A percentile compares a stretch with the other conserved stretches of the same genome.
Conservation (phyloP, 345 rosid genomes). For the Rhodamnia rubescens region DNA sequence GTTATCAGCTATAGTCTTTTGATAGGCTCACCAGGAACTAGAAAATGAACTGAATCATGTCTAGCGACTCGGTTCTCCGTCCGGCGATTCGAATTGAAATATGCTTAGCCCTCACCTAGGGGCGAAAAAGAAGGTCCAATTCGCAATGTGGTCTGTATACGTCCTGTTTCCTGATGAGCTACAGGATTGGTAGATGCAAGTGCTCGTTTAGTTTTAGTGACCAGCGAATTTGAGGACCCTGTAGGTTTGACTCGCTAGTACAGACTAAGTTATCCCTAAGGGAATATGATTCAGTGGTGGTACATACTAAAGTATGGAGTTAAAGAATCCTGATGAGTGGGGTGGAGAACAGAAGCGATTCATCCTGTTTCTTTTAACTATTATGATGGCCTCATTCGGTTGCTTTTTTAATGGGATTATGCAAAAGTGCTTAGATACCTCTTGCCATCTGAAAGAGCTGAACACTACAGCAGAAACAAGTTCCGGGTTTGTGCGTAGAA, state of each 20-base stretch:
- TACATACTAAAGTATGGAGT: background rate
- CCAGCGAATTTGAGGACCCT: background rate
- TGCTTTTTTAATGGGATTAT: too few relatives aligned
- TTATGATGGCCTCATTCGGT: too few relatives aligned
- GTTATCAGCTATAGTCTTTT: background rate
- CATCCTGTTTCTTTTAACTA: background rate
- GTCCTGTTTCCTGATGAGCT: background rate
- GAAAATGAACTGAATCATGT: background rate
- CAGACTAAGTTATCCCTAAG: background rate
- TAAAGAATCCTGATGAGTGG: background rate
- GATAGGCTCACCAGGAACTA: background rate
- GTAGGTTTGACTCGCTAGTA: background rate
- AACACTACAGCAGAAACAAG: too few relatives aligned
- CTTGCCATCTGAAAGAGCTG: too few relatives aligned
- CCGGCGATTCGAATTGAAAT: background rate
- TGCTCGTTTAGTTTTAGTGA: background rate
- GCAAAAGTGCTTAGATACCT: too few relatives aligned
- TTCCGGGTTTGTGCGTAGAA: too few relatives aligned
- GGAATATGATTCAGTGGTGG: background rate
- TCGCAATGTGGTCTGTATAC: background rate
- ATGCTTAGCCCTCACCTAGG: background rate
- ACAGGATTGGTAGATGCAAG: background rate
- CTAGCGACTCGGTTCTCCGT: background rate
- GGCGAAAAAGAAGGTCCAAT: background rate
- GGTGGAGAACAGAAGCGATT: background rate